Evolutionary conservation across 495 filamentous ascomycete species (phyloP).

Genomic region (Lepidopterella palustris): DNA sequence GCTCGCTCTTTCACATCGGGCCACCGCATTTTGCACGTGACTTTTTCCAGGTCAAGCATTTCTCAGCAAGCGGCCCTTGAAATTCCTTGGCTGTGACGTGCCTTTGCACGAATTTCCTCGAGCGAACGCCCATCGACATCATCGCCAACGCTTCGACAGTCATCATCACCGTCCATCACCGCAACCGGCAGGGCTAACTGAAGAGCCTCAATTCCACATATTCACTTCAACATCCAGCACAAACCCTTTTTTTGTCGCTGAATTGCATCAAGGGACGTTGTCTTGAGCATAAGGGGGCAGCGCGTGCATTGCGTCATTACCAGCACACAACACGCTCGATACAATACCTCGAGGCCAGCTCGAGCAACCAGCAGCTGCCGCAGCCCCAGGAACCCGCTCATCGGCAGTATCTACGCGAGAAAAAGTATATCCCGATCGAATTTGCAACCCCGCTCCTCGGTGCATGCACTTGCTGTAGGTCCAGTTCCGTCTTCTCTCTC

Average conservation of each 20-base stretch:
- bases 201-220: conserved; percentile 16
- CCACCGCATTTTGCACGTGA: not conserved
- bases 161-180: conserved; percentile 1
- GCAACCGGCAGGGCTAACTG: conserved; percentile 7
- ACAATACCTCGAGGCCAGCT: not conserved
- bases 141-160: conserved; percentile 18
- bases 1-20: not conserved
- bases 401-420: not conserved
- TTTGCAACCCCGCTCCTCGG: conserved; percentile 13
- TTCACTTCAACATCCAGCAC: not conserved
- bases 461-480: conserved; percentile 9
- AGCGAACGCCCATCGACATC: conserved; percentile 4
- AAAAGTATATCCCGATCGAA: not conserved
- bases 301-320: conserved; percentile 25
- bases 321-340: conserved; percentile 1
- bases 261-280: not conserved
- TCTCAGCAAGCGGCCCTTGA: too few relatives aligned
- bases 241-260: conserved; percentile 5
- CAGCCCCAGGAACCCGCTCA: conserved; percentile 6
- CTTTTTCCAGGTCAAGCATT: not conserved
- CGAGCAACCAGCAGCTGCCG: not conserved
- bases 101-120: not conserved
- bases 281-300: conserved; percentile 11
- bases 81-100: conserved; percentile 11
- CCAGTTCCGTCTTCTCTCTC: not conserved